A percentile compares a stretch with the other conserved stretches of the same genome.
Conservation (phyloP, 371 early-diverging fungal genomes). For the Basidiobolus meristosporus region DNA sequence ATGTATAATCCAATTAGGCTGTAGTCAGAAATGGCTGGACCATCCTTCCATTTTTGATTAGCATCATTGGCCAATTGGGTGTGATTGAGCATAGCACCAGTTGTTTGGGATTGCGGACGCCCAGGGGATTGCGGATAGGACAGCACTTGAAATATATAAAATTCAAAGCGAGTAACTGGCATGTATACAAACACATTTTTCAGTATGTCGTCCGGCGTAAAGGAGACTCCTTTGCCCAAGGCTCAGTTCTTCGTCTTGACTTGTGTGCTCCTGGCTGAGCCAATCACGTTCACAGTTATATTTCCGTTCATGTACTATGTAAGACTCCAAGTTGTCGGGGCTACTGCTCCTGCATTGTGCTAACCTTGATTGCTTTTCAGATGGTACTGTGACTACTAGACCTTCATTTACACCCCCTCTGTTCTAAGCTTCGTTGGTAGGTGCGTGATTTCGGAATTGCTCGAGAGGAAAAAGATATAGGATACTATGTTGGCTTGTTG, state of each 20-base stretch:
- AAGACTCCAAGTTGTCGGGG: background rate
- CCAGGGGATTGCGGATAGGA: too few species aligned
- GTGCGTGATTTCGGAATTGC: conserved; percentile 5
- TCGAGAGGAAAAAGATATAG: conserved; percentile 4
- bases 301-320: conserved; percentile 35
- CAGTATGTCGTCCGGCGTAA: too few species aligned
- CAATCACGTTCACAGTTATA: conserved; percentile 32
- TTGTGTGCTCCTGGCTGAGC: conserved; percentile 34
- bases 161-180: too few species aligned
- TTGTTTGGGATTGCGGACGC: too few species aligned
- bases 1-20: too few species aligned
- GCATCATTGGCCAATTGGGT: too few species aligned
- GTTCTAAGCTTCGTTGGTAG: conserved; percentile 1
- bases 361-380: background rate
- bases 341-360: background rate
- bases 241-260: conserved; percentile 32
- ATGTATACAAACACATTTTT: too few species aligned
- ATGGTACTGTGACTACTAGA: conserved; percentile 5
- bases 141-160: too few species aligned
- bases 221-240: conserved; percentile 21
- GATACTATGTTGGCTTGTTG: conserved; percentile 38
- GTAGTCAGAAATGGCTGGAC: too few species aligned
- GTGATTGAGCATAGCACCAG: too few species aligned
- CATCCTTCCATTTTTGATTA: too few species aligned
- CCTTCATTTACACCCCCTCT: background rate